These are phyloP conservation scores for Candida pseudoglaebosa DNA, from an alignment of 805 yeast genomes.

Conservation along the genomic window DNA sequence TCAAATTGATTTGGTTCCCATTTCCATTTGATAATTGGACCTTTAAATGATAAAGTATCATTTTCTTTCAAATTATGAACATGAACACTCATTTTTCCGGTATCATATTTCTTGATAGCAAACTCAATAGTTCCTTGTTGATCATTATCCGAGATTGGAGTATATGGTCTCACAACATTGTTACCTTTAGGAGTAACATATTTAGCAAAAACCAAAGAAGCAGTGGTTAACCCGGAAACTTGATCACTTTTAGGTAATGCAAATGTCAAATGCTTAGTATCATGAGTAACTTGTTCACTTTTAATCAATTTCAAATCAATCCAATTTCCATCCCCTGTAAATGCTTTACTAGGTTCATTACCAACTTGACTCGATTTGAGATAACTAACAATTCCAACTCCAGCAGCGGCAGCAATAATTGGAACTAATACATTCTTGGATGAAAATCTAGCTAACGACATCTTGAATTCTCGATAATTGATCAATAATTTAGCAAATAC, in stretches of 20 bases:
- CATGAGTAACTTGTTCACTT: conserved; percentile 48
- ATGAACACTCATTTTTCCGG: conserved; percentile 81
- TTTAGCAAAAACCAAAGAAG: conserved; percentile 79
- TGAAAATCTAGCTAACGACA: conserved; percentile 18
- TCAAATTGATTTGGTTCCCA: conserved; percentile 85
- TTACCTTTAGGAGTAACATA: conserved; percentile 78
- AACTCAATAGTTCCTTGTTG: conserved; percentile 73
- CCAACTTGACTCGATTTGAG: conserved; percentile 15
- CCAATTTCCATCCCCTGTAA: conserved; percentile 62
- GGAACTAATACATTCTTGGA: conserved; percentile 27
- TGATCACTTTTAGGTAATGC: conserved; percentile 64
- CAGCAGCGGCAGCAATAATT: conserved; percentile 27
- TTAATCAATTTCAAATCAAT: conserved; percentile 59
- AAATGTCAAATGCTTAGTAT: conserved; percentile 68
- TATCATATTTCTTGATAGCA: conserved; percentile 78
- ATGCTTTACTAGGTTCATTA: conserved; percentile 43
- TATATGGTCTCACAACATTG: conserved; percentile 83
- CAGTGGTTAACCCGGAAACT: conserved; percentile 71
- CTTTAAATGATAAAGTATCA: conserved; percentile 87
- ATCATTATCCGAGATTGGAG: conserved; percentile 75
- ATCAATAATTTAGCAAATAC: not conserved
- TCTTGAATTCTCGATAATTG: not conserved
- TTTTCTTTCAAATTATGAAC: conserved; percentile 64
- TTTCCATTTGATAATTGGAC: conserved; percentile 89
- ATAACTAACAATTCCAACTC: conserved; percentile 29